phyloP scores from a whole-genome alignment of 768 basidiomycete genomes.

The Artomyces pyxidatus region DNA sequence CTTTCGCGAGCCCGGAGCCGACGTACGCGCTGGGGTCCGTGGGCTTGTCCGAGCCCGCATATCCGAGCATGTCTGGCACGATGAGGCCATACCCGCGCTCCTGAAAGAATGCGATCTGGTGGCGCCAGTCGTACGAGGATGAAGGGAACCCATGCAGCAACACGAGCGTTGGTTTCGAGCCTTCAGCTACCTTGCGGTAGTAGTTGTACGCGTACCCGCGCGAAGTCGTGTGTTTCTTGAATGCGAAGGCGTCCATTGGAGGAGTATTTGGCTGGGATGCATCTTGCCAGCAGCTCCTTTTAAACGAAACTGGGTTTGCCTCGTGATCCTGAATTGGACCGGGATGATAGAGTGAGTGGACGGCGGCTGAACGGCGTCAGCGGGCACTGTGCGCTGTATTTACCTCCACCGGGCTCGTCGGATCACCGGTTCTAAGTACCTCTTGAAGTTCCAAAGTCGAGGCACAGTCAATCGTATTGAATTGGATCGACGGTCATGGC shows the following conservation, averaged over 20 bases:
- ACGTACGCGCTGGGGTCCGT: slow-evolving; percentile 20
- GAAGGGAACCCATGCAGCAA: slow-evolving; percentile 40
- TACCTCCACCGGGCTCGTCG: too few species aligned
- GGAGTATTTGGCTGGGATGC: too few species aligned
- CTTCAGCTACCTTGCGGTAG: slow-evolving; percentile 24
- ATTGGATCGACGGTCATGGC: too few species aligned
- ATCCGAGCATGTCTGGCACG: slow-evolving; percentile 39
- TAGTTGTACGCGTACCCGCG: slow-evolving; percentile 28
- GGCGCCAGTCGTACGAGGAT: slow-evolving; percentile 32
- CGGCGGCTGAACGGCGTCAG: too few species aligned
- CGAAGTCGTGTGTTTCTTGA: slow-evolving; percentile 25
- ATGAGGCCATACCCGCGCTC: slow-evolving; percentile 34
- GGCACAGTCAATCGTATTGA: too few species aligned
- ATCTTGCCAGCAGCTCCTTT: too few species aligned
- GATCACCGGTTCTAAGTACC: too few species aligned
- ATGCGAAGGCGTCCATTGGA: slow-evolving; percentile 25
- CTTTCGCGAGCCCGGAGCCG: slow-evolving; percentile 18
- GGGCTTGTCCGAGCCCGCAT: slow-evolving; percentile 36
- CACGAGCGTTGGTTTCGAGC: slow-evolving; percentile 30
- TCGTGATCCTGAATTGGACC: too few species aligned
- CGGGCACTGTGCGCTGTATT: too few species aligned
- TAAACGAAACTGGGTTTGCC: too few species aligned
- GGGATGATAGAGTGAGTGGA: too few species aligned
- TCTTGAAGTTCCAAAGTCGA: too few species aligned
- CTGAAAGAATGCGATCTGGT: slow-evolving; percentile 30